Evolutionary conservation across 208 protist genomes (phyloP), one percentile per base, ranked within the genome.

Genomic region (Trypanosoma scelopori): DNA sequence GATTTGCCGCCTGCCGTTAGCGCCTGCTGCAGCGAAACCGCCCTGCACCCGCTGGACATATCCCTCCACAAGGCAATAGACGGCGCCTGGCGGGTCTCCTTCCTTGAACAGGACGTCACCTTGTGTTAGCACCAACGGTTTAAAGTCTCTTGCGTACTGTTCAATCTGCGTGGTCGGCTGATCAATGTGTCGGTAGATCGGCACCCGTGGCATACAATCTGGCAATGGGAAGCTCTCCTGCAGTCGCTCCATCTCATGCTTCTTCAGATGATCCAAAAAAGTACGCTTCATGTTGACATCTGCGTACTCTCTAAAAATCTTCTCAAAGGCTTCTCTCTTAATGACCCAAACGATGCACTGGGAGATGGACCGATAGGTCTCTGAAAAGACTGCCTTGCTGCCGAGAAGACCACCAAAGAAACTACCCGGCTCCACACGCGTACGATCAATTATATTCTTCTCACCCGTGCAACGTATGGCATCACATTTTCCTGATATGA

Each of bases 1-100:
- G 20, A 84, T 56, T 65, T 93, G 87, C 23, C 62, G 53, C 20
- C 78, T 78, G 15, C 83, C 75, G 16, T 55, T 63, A 35, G 66
- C 65, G 64, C 81, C 82, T 3, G 71, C 82, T 46, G 68, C 76
- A 48, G 82, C 79, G 1, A 39, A 30, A n/a, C 76, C 82, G 22
- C 51, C 45, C 9, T 79, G 71, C 15, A 61, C 74, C 16, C 90
- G 84, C 50, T 63, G 49, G 46, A 95, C 87, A 13, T 71, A 68
- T 7, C 90, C 90, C 58, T 95, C 90, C 12, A 93, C 30, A 43
- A 95, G 71, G 58, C 83, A 90, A 78, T 89, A 95, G 42, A 95
- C 81, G 30, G 82, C 84, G 23, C 85, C 87, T 5, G 84, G 67
- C 0, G 48, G 52, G 53, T 92, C 83, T 47, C 76, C 85, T 48